Percentiles rank a stretch among this genome's conserved stretches.
Evolutionary conservation across 345 rosid species (phyloP).

Genomic region (Hypericum perforatum): DNA sequence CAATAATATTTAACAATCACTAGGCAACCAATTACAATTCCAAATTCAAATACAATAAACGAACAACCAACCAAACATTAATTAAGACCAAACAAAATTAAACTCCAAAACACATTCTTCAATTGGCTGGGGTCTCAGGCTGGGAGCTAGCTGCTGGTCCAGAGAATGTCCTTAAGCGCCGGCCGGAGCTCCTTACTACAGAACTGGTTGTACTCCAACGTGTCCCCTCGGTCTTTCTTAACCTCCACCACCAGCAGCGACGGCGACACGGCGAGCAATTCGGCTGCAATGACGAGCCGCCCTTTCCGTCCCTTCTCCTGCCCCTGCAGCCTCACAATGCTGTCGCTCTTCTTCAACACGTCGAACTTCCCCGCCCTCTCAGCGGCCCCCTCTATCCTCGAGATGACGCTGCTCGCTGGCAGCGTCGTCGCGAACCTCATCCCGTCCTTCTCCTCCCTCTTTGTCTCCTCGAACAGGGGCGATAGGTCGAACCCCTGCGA

Average conservation of each 20-base stretch:
- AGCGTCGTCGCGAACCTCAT: conserved; percentile 68
- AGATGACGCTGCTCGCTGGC: conserved; percentile 77
- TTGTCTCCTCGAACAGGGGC: conserved; percentile 81
- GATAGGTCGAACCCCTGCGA: conserved; percentile 86
- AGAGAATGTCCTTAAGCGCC: conserved; percentile 76
- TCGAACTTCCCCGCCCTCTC: conserved; percentile 53
- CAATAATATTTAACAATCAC: no score
- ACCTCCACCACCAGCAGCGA: conserved; percentile 73
- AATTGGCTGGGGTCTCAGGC: no score
- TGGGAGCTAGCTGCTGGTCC: conserved; percentile 38
- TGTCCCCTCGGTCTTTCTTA: conserved; percentile 83
- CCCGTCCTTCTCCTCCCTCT: conserved; percentile 70
- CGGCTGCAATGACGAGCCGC: conserved; percentile 64
- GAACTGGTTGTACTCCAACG: conserved; percentile 80
- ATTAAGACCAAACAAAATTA: no score
- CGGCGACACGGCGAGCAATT: conserved; percentile 68
- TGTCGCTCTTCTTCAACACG: conserved; percentile 54
- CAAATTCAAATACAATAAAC: no score
- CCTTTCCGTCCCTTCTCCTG: conserved; percentile 79
- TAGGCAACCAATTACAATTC: no score
- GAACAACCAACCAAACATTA: no score
- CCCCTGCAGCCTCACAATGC: conserved; percentile 64
- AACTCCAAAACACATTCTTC: no score
- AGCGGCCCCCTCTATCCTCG: conserved; percentile 57
- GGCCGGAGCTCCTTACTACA: conserved; percentile 80